Conservation (phyloP, 352 stramenopile genomes). For the Achlya hypogyna region DNA sequence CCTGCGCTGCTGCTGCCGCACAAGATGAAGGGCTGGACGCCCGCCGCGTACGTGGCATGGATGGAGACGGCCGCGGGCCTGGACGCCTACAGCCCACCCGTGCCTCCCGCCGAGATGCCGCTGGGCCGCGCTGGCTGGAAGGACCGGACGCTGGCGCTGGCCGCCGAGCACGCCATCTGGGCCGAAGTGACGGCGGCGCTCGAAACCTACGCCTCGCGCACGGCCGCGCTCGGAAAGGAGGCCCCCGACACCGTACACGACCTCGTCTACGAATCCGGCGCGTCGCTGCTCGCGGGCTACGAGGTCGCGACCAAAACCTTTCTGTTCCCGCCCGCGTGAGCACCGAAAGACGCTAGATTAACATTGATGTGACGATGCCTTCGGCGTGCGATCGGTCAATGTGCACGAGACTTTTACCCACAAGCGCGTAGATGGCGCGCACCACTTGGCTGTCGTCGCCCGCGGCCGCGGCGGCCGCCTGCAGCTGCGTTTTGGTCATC, state of each 20-base stretch:
- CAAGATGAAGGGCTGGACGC: constrained; percentile 60
- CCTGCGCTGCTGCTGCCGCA: constrained; percentile 65
- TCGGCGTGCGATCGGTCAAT: constrained; percentile 57
- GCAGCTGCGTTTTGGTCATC: constrained; percentile 55
- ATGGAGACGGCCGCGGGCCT: constrained; percentile 43
- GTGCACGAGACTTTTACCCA: constrained; percentile 59
- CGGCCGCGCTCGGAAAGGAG: constrained; percentile 37
- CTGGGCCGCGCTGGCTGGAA: constrained; percentile 63
- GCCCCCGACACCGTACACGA: constrained; percentile 61
- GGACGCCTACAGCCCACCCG: constrained; percentile 22
- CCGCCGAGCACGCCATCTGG: constrained; percentile 66
- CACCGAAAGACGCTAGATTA: constrained; percentile 29
- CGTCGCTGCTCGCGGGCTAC: constrained; percentile 75
- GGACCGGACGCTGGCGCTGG: constrained; percentile 34
- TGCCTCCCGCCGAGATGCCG: constrained; percentile 37
- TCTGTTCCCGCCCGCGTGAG: background rate
- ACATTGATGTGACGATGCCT: constrained; percentile 50
- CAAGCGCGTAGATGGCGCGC: constrained; percentile 54
- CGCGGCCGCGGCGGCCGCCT: constrained; percentile 37
- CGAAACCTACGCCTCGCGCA: constrained; percentile 69
- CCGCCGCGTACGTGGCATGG: constrained; percentile 74
- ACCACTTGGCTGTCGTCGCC: constrained; percentile 35
- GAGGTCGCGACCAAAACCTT: constrained; percentile 34
- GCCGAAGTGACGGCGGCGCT: constrained; percentile 69
- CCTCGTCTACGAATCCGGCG: constrained; percentile 56